Base-by-base conservation (phyloP, 305 asterid species). In the Caryopteris hybrid region DNA sequence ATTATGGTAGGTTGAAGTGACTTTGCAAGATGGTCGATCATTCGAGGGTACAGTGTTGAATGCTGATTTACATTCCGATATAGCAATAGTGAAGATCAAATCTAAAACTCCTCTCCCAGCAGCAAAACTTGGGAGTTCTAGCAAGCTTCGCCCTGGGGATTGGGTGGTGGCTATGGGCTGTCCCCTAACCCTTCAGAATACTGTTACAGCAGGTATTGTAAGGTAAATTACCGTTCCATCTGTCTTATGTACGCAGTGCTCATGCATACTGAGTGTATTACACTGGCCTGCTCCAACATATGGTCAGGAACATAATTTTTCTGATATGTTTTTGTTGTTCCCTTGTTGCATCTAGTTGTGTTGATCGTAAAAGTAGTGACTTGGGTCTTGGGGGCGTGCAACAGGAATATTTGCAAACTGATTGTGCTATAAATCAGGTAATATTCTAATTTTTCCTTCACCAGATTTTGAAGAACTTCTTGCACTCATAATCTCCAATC, bases 81-180 rank as follows among this genome's bases (percentile, higher is more conserved):
- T 92, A 62, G 98, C 96, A 21, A 79, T 92, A 66, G 85, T 92
- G 61, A 92, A 68, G 83, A 92, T 92, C 72, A 79, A 81, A 46
- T 89, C 98, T 20, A 83, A 84, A 79, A 85, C 95, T 71, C 98
- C 95, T 43, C 86, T 92, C 61, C 96, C 91, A 52, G 66, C 84
- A n/a, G 97, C 95, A 73, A 90, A 84, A 80, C 84, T 88, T 70
- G 97, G 97, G 34, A 78, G 71, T 64, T 92, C 93, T 6, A 75
- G 76, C 76, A 90, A 80, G 75, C 88, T 92, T 78, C 95, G 92
- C 41, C 98, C 98, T 55, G 95, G 97, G 67, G 98, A 85, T 69
- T 86, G 91, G 97, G 94, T 88, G 79, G 74, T 80, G 68, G 94
- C 95, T 63, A 38, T 92, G 92, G 98, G 98, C 16, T 89, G 96